phyloP scores from a whole-genome alignment of 2,329 filamentous ascomycete species.

The Aphanoascus verrucosus region DNA sequence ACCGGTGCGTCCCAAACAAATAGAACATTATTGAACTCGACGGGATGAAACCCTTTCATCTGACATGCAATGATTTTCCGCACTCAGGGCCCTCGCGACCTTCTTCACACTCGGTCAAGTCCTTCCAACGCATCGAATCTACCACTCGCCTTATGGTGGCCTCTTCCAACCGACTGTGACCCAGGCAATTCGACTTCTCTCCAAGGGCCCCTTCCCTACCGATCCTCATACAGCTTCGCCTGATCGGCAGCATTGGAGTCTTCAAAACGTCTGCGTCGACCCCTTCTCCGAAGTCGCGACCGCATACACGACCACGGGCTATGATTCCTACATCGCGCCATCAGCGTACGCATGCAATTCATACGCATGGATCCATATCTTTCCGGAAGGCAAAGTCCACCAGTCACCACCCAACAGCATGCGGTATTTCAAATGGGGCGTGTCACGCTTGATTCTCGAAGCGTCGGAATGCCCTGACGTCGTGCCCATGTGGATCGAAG shows the following conservation, averaged over 20 bases:
- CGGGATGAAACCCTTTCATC: not conserved
- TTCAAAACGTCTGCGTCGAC: conserved; percentile 36
- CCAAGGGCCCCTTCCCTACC: conserved; percentile 49
- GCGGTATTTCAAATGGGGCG: conserved; percentile 97
- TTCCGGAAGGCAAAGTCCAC: conserved; percentile 90
- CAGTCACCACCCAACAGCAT: conserved; percentile 68
- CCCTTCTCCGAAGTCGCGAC: conserved; percentile 37
- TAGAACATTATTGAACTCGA: not conserved
- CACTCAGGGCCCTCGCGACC: conserved; percentile 49
- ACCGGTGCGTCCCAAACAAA: conserved; percentile 47
- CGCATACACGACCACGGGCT: conserved; percentile 32
- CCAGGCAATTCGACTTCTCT: conserved; percentile 75
- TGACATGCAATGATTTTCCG: not conserved
- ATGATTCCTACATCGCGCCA: conserved; percentile 53
- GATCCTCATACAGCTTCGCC: conserved; percentile 34
- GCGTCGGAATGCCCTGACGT: conserved; percentile 77
- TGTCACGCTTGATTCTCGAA: conserved; percentile 84
- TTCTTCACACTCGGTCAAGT: conserved; percentile 90
- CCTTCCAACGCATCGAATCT: conserved; percentile 72
- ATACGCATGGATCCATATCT: conserved; percentile 84
- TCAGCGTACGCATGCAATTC: conserved; percentile 59
- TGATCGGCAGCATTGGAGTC: conserved; percentile 30
- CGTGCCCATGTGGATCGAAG: conserved; percentile 89
- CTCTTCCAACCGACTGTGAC: conserved; percentile 82
- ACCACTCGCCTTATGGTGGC: conserved; percentile 69